phyloP scores from a whole-genome alignment of 208 protist species.

The Trypanosoma lewisi region DNA sequence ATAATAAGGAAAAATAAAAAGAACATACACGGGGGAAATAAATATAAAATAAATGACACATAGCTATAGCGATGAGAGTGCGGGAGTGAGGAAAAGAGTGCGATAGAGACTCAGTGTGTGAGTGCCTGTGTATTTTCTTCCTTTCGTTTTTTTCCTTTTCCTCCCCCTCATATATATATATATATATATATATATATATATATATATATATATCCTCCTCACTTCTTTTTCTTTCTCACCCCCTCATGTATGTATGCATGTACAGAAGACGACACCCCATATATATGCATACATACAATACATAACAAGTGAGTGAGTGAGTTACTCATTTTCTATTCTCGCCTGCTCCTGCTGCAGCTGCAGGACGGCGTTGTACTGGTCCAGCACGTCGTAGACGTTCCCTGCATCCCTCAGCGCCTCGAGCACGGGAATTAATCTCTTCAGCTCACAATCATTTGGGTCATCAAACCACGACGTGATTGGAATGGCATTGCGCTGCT shows the following conservation, averaged over 20 bases:
- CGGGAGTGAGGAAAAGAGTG: conserved; percentile 6
- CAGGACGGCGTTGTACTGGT: conserved; percentile 80
- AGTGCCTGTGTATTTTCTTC: too few species aligned
- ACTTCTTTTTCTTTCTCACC: too few species aligned
- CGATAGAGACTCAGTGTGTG: not conserved
- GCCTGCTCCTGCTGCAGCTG: conserved; percentile 56
- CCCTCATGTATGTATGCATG: too few species aligned
- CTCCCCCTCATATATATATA: too few species aligned
- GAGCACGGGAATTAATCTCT: conserved; percentile 71
- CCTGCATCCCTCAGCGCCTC: conserved; percentile 60
- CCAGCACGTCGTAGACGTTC: conserved; percentile 78
- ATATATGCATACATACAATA: too few species aligned
- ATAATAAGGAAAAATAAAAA: conserved; percentile 6
- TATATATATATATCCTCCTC: too few species aligned
- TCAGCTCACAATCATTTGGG: conserved; percentile 59
- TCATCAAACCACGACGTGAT: conserved; percentile 90
- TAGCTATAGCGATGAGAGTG: not conserved
- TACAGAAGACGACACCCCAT: too few species aligned
- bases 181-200: conserved; percentile 15
- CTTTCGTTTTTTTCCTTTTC: too few species aligned
- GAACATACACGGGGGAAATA: not conserved
- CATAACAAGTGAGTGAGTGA: too few species aligned
- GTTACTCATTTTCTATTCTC: conserved; percentile 2
- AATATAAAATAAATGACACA: conserved; percentile 13
- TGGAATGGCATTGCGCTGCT: conserved; percentile 88